Evolutionary conservation across 345 rosid genomes (phyloP), one percentile per base, ranked within the genome.

Genomic region (Mallotus nudiflorus): DNA sequence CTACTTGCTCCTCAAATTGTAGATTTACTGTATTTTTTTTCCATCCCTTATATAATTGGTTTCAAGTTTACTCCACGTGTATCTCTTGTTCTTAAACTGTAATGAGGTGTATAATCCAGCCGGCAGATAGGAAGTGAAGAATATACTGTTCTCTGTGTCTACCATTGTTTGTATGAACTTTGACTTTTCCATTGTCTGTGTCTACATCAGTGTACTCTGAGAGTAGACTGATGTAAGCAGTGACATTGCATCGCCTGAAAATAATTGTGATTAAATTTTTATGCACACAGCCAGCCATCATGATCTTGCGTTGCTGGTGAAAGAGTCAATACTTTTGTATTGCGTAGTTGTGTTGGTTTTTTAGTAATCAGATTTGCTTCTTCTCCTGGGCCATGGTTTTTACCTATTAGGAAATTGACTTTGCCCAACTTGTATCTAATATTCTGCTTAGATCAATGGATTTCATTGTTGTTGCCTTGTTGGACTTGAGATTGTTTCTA

Each of bases 71-170:
- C 66, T 70, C 29, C 60, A 62, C 69, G 39, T 75, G 71, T 75
- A 55, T 68, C 48, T 66, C 76, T 53, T 74, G 63, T 71, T 66
- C 73, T 31, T 72, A 50, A 75, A 65, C 68, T 64, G 48, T 51
- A 74, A 65, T 66, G 77, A 83, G 80, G 50, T 75, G 77, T 80
- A 76, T 33, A 68, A 78, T 71, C 73, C 66, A 73, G 68, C 70
- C 66, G 72, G 81, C 80, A 71, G 73, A 82, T 60, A 62, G 69
- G 55, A 45, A 68, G 63, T 64, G 33, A 53, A 75, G 75, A 48
- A 75, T 67, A 28, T 48, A 77, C 53, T 55, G 67, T 56, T 27
- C 45, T 73, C 25, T 53, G 62, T 73, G 74, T 67, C 68, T 78
- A 39, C 55, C 48, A 18, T 65, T 73, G 80, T 72, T n/a, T 73